These are phyloP conservation scores for Ophiostoma piceae DNA, from an alignment of 2,329 filamentous ascomycete genomes.

Conservation along the genomic window DNA sequence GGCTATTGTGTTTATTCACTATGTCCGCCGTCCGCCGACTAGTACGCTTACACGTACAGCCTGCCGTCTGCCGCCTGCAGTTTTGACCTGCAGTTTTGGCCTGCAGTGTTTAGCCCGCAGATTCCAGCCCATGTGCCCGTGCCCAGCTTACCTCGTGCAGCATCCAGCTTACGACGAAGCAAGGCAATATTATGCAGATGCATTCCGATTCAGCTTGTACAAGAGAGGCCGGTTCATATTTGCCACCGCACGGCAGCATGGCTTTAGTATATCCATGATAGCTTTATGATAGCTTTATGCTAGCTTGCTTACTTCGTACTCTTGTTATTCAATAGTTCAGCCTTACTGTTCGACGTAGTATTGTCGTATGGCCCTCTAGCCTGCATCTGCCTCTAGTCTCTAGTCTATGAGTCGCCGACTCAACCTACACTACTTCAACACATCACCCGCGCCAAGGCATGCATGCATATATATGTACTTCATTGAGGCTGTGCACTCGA, in stretches of 20 bases:
- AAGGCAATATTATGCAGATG: neutral
- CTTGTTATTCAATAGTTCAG: neutral
- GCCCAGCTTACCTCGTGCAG: neutral
- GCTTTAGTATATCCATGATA: neutral
- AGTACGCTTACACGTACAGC: neutral
- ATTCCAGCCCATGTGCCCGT: too few species aligned
- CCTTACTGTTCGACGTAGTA: neutral
- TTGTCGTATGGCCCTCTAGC: neutral
- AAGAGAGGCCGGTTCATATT: neutral
- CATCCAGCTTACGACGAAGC: neutral
- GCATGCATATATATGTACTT: conserved; percentile 6
- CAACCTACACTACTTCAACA: neutral
- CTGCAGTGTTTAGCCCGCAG: neutral
- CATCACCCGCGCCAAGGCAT: neutral
- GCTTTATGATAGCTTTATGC: neutral
- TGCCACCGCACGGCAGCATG: neutral
- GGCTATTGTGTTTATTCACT: neutral
- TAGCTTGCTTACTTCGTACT: neutral
- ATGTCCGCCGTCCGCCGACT: neutral
- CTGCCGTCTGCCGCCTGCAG: neutral
- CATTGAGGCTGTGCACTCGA: neutral
- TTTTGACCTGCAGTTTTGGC: too few species aligned
- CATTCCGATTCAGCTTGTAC: conserved; percentile 10
- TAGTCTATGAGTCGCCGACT: too few species aligned
- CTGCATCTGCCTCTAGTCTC: neutral